phyloP scores from a whole-genome alignment of 2,329 filamentous ascomycete genomes.

The Aureobasidium sp. region DNA sequence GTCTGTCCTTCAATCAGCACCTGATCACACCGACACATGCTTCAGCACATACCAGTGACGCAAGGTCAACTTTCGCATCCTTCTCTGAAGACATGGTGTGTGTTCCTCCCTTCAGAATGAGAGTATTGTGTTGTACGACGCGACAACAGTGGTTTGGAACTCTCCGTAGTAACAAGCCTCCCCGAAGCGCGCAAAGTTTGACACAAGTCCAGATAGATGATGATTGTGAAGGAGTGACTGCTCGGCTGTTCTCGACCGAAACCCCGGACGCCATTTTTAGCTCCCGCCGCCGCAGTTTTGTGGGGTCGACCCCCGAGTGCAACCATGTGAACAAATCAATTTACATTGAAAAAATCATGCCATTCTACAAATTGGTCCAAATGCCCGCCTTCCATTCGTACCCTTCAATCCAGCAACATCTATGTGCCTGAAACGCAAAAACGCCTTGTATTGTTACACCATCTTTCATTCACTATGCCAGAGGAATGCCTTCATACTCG shows the following conservation, averaged over 20 bases:
- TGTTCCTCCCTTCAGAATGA: not conserved
- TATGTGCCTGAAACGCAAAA: slow-evolving; percentile 8
- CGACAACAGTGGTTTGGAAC: no score
- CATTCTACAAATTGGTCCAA: not conserved
- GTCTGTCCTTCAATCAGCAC: slow-evolving; percentile 23
- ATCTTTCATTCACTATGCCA: slow-evolving; percentile 34
- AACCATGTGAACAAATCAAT: not conserved
- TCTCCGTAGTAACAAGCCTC: no score
- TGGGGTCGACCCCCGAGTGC: not conserved
- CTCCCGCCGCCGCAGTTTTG: not conserved
- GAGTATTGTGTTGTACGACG: no score
- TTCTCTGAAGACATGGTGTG: slow-evolving; percentile 11
- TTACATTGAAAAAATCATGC: not conserved
- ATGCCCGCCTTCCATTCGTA: not conserved
- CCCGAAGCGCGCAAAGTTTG: no score
- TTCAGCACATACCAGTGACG: slow-evolving; percentile 4
- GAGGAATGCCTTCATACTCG: slow-evolving; percentile 81
- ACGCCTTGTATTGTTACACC: slow-evolving; percentile 15
- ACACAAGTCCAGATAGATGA: no score
- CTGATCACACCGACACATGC: not conserved
- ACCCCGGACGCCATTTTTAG: slow-evolving; percentile 8
- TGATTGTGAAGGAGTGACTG: not conserved
- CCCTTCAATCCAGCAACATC: not conserved
- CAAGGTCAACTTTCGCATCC: slow-evolving; percentile 16
- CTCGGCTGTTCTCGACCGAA: slow-evolving; percentile 4